Base-by-base conservation (phyloP, 2,329 filamentous ascomycete genomes). In the Alternaria brassicicola region DNA sequence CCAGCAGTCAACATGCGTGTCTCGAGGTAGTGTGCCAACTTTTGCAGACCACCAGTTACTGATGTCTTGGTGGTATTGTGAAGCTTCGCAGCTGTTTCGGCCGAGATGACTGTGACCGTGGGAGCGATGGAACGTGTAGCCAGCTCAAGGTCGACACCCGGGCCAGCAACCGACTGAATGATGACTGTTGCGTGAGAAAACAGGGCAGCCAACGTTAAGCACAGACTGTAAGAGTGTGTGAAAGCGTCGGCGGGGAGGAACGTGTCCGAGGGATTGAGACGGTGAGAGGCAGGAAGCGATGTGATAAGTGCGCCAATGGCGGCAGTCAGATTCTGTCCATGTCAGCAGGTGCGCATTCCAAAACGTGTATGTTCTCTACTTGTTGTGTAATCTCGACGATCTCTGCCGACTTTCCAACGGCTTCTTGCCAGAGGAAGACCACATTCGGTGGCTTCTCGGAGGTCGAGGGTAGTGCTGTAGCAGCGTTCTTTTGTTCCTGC, bases 231-330 rank as follows among this genome's bases (percentile, higher is more conserved):
- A 0, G 89, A 88, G 67, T 90, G 86, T 7, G 90, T 88, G 43
- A 98, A 86, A 6, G 90, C 88, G 68, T 96, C 92, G 43, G 90
- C 92, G 0, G 93, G 89, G 13, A 98, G 85, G 73, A 99, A 91
- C 7, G 96, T 83, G 70, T 99, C 95, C 2, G 87, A 85, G 1
- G 88, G 83, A 19, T 81, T 86, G 60, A 97, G 81, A 59, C 91
- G 89, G 72, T 97, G 90, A 42, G 83, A 84, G 25, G 87, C 85
- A 9, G 93, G 92, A 33, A 98, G 80, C 6, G 89, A 87, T 41
- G 89, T 87, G 38, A 93, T 85, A 73, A 96, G 87, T 15, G 89
- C 89, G 31, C 90, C 89, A 62, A 94, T 86, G 49, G 87, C 94
- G n/a, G 95, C 85, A n/a, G 92, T 87, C n/a, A 99, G 79, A 73